Evolutionary conservation across 2,329 filamentous ascomycete genomes (phyloP).

Genomic region (Botrytis sinoallii): DNA sequence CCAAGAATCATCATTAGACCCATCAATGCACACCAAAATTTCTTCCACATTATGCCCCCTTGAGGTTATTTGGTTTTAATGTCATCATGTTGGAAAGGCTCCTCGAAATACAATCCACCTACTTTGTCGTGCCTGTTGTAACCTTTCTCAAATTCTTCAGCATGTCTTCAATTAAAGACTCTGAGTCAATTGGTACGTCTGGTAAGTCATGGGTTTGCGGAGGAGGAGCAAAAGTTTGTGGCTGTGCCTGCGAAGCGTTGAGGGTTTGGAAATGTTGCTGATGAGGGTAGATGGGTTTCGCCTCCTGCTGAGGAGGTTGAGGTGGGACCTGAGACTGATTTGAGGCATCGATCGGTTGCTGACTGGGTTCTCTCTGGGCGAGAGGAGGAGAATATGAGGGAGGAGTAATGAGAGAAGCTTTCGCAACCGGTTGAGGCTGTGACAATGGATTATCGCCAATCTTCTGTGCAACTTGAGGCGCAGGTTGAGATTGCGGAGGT

Average conservation of each 20-base stretch:
- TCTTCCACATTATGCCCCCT: neutral
- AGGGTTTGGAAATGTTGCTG: constrained; percentile 30
- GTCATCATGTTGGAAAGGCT: neutral
- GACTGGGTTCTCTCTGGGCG: neutral
- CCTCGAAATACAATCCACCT: neutral
- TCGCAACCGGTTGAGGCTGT: constrained; percentile 2
- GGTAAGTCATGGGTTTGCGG: constrained; percentile 30
- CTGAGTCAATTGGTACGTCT: constrained; percentile 37
- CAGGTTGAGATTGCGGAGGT: neutral
- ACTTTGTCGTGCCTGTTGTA: neutral
- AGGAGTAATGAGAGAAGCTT: constrained; percentile 8
- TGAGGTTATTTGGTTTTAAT: neutral
- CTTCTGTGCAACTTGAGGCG: neutral
- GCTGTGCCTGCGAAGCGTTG: neutral
- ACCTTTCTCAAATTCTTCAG: constrained; percentile 48
- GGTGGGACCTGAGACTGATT: constrained; percentile 13
- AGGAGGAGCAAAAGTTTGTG: neutral
- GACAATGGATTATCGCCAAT: neutral
- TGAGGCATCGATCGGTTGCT: constrained; percentile 11
- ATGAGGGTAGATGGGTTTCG: constrained; percentile 29
- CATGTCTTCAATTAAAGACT: constrained; percentile 50
- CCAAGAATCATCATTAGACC: constrained; percentile 11
- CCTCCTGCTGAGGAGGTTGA: constrained; percentile 13
- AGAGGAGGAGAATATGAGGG: constrained; percentile 3
- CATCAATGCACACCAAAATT: neutral